Base-by-base conservation (phyloP, 2,329 filamentous ascomycete species). In the Lachnum nothofagi region DNA sequence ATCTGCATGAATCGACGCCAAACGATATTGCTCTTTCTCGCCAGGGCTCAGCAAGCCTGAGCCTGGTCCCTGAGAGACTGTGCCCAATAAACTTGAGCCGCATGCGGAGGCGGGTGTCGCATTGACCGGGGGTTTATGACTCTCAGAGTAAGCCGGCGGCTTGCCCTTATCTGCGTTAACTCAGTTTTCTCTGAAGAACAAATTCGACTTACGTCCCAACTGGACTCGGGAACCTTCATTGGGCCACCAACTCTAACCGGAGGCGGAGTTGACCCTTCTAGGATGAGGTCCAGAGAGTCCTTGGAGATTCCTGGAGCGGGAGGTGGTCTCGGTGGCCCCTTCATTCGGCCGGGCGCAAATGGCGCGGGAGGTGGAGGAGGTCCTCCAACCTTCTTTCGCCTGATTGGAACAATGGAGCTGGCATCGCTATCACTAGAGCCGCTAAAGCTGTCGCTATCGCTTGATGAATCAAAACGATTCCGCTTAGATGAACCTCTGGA, bases 101-200 rank as follows among this genome's bases (percentile, higher is more conserved):
- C 24, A 31, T 24, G 34, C 12, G 19, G 38, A 19, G n/a, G n/a
- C n/a, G n/a, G 20, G 27, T 3, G 31, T 7, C 23, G 10, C 22
- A 40, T 16, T 17, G 25, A 33, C 8, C 12, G 33, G 6, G 17
- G 34, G n/a, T 38, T 44, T 42, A 34, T 27, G 40, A 19, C 41
- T 52, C 35, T 55, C 52, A 1, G 46, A 49, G 34, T 57, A 57
- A 31, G 52, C 49, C 6, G 42, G 42, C 4, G 49, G 44, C 25
- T 44, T 42, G 8, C 16, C 16, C 31, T 51, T 10, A 7, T 9
- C 5, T 2, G 25, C 16, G 20, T 40, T 39, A 47, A 42, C 6
- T 42, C 35, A 16, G 23, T 25, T 14, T 10, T 39, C n/a, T 22
- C 37, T n/a, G 37, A 14, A 39, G 16, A 19, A 39, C 12, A 14